Evolutionary conservation across 371 early-diverging fungal genomes (phyloP).

Genomic region (Rhizopus arrhizus): DNA sequence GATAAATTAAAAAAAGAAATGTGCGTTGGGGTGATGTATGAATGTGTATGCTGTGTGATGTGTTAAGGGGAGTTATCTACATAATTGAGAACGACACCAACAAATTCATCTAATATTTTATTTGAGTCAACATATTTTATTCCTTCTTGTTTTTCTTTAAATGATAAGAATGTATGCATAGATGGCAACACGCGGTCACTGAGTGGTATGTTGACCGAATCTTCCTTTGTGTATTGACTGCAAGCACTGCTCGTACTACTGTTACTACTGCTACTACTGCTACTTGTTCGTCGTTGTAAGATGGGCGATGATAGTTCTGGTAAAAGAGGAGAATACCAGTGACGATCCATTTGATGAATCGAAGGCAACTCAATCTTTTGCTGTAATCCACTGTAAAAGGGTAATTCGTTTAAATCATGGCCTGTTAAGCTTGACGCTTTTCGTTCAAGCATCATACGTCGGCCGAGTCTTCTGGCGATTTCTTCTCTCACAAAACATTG

Average conservation of each 20-base stretch:
- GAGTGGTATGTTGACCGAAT: not conserved
- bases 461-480: conserved; percentile 51
- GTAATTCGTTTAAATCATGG: conserved; percentile 31
- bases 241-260: not conserved
- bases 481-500: conserved; percentile 67
- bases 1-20: too few relatives aligned
- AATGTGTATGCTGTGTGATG: too few relatives aligned
- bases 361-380: conserved; percentile 54
- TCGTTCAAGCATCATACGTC: conserved; percentile 35
- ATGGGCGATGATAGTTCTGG: conserved; percentile 41
- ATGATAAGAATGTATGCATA: conserved; percentile 22
- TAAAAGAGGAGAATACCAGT: conserved; percentile 24
- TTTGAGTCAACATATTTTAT: conserved; percentile 34
- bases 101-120: conserved; percentile 37
- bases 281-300: conserved; percentile 42
- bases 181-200: conserved; percentile 28
- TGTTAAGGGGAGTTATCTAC: conserved; percentile 26
- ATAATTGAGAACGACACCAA: conserved; percentile 39
- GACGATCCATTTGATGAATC: conserved; percentile 16
- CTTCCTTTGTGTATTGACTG: not conserved
- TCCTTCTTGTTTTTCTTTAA: conserved; percentile 24
- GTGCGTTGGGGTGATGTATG: too few relatives aligned
- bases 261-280: conserved; percentile 33
- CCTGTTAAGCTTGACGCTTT: conserved; percentile 10
- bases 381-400: conserved; percentile 46